Conservation (phyloP, 176 grass and related monocot genomes). For the Pontederia crassipes region DNA sequence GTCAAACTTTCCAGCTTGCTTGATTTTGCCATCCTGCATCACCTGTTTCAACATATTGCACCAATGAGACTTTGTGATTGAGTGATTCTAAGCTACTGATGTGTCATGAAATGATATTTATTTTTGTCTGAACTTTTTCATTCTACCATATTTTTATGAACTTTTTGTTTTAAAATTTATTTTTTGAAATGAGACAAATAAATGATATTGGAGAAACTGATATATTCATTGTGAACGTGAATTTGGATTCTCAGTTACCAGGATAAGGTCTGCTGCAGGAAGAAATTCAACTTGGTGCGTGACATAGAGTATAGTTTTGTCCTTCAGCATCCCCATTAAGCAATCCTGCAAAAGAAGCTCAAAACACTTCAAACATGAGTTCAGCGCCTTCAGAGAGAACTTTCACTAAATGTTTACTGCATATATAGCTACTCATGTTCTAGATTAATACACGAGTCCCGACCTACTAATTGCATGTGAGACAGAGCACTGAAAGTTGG, state of each 20-base stretch:
- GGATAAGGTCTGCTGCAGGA: conserved; percentile 79
- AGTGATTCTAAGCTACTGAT: conserved; percentile 2
- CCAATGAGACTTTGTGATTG: neutral
- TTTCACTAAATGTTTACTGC: neutral
- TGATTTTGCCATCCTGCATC: conserved; percentile 77
- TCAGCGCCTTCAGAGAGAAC: neutral
- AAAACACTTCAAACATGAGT: no score
- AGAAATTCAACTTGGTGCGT: conserved; percentile 99
- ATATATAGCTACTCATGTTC: neutral
- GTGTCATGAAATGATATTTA: neutral
- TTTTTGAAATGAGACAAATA: no score
- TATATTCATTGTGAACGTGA: neutral
- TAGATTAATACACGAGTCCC: no score
- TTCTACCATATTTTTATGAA: no score
- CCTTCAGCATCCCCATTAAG: conserved; percentile 75
- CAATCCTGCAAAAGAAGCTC: conserved; percentile 56
- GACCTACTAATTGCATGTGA: no score
- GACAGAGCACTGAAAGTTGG: no score
- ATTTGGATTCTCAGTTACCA: conserved; percentile 35
- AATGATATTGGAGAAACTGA: no score
- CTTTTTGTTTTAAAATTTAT: no score
- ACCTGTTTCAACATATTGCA: conserved; percentile 39
- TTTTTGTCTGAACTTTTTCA: no score
- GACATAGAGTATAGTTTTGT: conserved; percentile 89
- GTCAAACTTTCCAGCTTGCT: conserved; percentile 71